Evolutionary conservation across 2,329 filamentous ascomycete genomes (phyloP).

Genomic region (Colletotrichum ledebouriae): DNA sequence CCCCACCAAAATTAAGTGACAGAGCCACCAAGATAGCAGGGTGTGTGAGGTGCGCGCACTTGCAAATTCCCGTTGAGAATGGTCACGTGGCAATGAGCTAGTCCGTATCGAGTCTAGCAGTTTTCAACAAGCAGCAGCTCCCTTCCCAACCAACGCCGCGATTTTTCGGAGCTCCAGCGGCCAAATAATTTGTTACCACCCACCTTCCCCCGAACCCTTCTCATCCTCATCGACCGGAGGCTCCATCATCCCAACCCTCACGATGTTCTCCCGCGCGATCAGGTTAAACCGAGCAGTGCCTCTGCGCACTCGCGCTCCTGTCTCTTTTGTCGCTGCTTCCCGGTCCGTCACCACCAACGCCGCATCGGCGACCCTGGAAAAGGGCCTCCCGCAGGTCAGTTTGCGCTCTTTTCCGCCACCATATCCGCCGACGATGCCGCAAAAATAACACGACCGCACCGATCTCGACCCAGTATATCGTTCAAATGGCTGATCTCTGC

Average conservation of each 20-base stretch:
- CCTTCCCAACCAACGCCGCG: conserved; percentile 55
- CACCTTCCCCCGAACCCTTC: conserved; percentile 47
- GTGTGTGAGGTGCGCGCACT: conserved; percentile 21
- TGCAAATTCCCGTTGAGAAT: conserved; percentile 43
- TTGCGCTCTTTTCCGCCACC: conserved; percentile 39
- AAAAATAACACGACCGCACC: conserved; percentile 3
- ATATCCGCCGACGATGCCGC: conserved; percentile 3
- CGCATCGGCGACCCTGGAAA: conserved; percentile 89
- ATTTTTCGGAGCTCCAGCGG: conserved; percentile 59
- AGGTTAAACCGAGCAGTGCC: conserved; percentile 73
- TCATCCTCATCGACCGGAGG: conserved; percentile 52
- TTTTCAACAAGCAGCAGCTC: conserved; percentile 54
- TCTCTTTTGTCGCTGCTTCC: conserved; percentile 63
- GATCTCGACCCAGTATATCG: neutral
- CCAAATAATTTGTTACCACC: conserved; percentile 49
- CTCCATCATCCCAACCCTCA: conserved; percentile 47
- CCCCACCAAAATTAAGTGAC: conserved; percentile 25
- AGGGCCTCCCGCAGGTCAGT: conserved; percentile 69
- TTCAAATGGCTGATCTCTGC: conserved; percentile 24
- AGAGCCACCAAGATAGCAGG: conserved; percentile 23
- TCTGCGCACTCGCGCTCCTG: conserved; percentile 64
- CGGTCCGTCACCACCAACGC: conserved; percentile 95
- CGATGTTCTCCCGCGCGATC: conserved; percentile 80
- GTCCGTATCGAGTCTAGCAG: conserved; percentile 48
- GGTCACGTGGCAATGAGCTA: conserved; percentile 49